phyloP scores from a whole-genome alignment of 164 flowering plant genomes.

The Echeveria elegans region DNA sequence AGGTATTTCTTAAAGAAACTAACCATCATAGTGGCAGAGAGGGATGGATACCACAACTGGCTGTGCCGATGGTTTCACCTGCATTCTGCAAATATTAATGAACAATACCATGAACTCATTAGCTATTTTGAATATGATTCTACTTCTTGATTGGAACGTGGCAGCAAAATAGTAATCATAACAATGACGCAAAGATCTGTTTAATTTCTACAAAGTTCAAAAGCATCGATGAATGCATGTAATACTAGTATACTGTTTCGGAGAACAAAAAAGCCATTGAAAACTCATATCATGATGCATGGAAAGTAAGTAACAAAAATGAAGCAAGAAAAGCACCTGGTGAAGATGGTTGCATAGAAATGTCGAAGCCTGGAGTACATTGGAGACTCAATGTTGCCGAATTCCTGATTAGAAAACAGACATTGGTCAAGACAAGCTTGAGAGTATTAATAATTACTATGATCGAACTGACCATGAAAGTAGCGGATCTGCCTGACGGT shows the following conservation, averaged over 20 bases:
- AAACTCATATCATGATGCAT: not conserved
- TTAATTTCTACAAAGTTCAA: not conserved
- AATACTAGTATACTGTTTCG: too few relatives aligned
- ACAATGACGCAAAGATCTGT: not conserved
- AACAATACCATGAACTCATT: constrained; percentile 1
- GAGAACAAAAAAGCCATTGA: too few relatives aligned
- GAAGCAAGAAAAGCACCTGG: constrained; percentile 30
- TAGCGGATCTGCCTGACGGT: constrained; percentile 77
- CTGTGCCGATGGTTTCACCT: constrained; percentile 61
- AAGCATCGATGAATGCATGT: not conserved
- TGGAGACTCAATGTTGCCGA: constrained; percentile 85
- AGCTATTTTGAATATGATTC: not conserved
- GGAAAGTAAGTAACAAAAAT: not conserved
- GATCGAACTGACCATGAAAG: constrained; percentile 62
- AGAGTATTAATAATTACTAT: not conserved
- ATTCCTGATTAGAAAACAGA: constrained; percentile 50
- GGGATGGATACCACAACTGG: constrained; percentile 77
- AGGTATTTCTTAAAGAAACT: constrained; percentile 9
- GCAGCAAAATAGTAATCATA: not conserved
- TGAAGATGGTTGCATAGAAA: constrained; percentile 65
- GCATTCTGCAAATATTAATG: constrained; percentile 63
- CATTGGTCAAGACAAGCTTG: not conserved
- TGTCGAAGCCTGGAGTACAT: constrained; percentile 67
- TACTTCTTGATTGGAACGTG: not conserved
- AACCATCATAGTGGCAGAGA: constrained; percentile 77